Evolutionary conservation across 495 filamentous ascomycete genomes (phyloP).

Genomic region (Podospora fimiseda): DNA sequence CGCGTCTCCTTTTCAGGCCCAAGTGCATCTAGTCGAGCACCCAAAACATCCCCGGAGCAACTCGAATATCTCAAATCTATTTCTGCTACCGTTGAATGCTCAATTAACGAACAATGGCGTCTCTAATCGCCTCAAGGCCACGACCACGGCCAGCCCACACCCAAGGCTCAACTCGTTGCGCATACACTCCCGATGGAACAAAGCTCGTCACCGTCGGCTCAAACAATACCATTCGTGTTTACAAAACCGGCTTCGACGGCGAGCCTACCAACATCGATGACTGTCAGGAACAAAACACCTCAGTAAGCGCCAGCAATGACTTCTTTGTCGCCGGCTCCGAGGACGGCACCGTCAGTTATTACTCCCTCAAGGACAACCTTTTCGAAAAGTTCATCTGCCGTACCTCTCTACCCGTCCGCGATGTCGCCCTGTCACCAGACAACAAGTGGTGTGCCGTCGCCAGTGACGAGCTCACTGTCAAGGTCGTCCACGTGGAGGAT

Average conservation of each 20-base stretch:
- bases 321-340: conserved; percentile 85
- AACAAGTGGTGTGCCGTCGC: conserved; percentile 88
- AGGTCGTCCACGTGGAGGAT: conserved; percentile 75
- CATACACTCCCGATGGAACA: conserved; percentile 52
- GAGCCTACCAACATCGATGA: conserved; percentile 89
- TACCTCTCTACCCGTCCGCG: conserved; percentile 74
- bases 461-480: conserved; percentile 89
- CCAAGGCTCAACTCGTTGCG: conserved; percentile 45
- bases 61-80: background rate
- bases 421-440: conserved; percentile 78
- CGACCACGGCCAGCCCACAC: conserved; percentile 49
- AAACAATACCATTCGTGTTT: conserved; percentile 85
- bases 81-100: conserved; percentile 5
- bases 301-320: conserved; percentile 70
- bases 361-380: conserved; percentile 65
- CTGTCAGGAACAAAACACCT: conserved; percentile 70
- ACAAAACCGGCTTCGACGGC: conserved; percentile 80
- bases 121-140: conserved; percentile 40
- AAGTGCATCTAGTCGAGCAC: background rate
- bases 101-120: conserved; percentile 33
- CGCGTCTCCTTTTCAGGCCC: conserved; percentile 22
- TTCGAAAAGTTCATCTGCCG: conserved; percentile 77
- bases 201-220: conserved; percentile 75
- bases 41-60: conserved; percentile 5
- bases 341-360: conserved; percentile 87